These are phyloP conservation scores for Blastobotrys elegans DNA, from an alignment of 1,139 yeast species.

Conservation along the genomic window DNA sequence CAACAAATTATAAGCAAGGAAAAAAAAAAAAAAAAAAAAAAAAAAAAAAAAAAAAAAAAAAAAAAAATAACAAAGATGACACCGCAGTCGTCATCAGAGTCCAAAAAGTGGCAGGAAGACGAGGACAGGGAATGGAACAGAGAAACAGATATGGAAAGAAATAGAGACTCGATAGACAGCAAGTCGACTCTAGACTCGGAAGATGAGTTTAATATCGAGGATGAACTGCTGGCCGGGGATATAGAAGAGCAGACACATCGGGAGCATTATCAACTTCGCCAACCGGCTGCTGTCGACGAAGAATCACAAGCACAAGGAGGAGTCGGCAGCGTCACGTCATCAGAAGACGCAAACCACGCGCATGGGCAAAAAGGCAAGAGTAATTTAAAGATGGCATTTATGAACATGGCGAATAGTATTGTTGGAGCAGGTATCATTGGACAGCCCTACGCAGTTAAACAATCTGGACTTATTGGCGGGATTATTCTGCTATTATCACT, in stretches of 20 bases:
- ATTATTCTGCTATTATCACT: conserved; percentile 53
- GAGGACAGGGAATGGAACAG: too few relatives aligned
- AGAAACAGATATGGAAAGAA: too few relatives aligned
- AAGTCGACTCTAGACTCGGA: background rate
- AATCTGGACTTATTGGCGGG: conserved; percentile 77
- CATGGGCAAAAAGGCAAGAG: conserved; percentile 35
- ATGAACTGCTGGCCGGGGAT: conserved; percentile 9
- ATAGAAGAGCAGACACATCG: background rate
- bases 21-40: too few relatives aligned
- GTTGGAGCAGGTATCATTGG: conserved; percentile 95
- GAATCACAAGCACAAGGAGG: background rate
- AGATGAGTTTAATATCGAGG: conserved; percentile 12
- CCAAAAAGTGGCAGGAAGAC: too few relatives aligned
- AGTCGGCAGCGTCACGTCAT: too few relatives aligned
- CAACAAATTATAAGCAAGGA: too few relatives aligned
- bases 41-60: too few relatives aligned
- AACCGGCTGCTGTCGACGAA: background rate
- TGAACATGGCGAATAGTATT: conserved; percentile 93
- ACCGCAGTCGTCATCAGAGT: background rate
- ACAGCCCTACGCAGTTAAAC: conserved; percentile 81
- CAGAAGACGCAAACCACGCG: background rate
- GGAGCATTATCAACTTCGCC: background rate
- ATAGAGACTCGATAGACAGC: background rate
- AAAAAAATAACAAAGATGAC: background rate
- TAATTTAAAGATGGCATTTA: conserved; percentile 80